phyloP scores from a whole-genome alignment of 805 yeast genomes.

The Pachysolen tannophilus region DNA sequence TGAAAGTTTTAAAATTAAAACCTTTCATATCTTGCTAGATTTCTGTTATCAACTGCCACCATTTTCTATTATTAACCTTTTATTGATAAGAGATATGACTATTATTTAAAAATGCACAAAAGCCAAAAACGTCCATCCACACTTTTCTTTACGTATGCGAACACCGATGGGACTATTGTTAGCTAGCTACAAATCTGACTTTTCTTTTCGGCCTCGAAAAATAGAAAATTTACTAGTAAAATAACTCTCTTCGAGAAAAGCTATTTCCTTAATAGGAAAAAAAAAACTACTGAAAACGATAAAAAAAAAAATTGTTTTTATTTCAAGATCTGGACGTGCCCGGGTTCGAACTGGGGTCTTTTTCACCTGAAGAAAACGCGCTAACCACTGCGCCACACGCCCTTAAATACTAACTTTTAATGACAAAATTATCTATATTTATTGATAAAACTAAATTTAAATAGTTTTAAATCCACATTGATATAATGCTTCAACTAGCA shows the following conservation, averaged over 20 bases:
- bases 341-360: constrained; percentile 11
- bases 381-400: constrained; percentile 10
- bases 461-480: too few relatives aligned
- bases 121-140: not conserved
- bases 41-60: too few relatives aligned
- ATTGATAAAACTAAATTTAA: too few relatives aligned
- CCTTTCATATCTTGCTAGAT: too few relatives aligned
- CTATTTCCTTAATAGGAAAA: not conserved
- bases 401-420: too few relatives aligned
- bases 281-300: not conserved
- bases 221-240: not conserved
- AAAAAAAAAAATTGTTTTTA: constrained; percentile 3
- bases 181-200: not conserved
- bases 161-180: not conserved
- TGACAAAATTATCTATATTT: too few relatives aligned
- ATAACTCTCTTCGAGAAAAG: too few relatives aligned
- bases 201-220: not conserved
- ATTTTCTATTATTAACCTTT: too few relatives aligned
- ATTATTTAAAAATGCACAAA: too few relatives aligned
- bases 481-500: too few relatives aligned
- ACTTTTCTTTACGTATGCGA: not conserved
- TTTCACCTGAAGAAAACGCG: constrained; percentile 11
- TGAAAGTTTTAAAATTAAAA: too few relatives aligned
- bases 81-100: too few relatives aligned
- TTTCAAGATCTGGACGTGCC: constrained; percentile 5